Percentiles rank a stretch among this genome's conserved stretches.
These are phyloP conservation scores for Fusarium algeriense DNA, from an alignment of 2,329 filamentous ascomycete species.

Conservation along the genomic window DNA sequence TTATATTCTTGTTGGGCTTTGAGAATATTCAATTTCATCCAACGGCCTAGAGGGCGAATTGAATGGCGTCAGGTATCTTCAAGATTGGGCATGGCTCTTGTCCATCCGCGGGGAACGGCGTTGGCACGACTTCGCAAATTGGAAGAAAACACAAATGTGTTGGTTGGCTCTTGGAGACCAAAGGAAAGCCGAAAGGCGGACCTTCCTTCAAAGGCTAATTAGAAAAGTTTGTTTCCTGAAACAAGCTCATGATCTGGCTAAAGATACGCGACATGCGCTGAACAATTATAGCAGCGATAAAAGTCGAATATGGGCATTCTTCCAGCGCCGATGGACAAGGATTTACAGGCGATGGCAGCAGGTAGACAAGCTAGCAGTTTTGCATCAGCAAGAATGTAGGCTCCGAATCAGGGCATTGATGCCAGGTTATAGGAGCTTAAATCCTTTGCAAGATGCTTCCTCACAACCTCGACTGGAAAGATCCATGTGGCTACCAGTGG, in stretches of 20 bases:
- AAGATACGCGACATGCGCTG: accelerated
- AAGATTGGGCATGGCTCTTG: constrained; percentile 1
- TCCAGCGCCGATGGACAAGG: not conserved
- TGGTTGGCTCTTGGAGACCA: not conserved
- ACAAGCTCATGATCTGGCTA: accelerated
- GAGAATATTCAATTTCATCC: accelerated
- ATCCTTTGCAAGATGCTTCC: not conserved
- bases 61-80: not conserved
- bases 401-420: accelerated
- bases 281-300: accelerated
- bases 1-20: not conserved
- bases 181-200: not conserved
- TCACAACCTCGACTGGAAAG: accelerated
- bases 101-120: accelerated
- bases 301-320: accelerated
- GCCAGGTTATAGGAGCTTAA: not conserved
- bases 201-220: not conserved
- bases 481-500: not conserved
- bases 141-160: not conserved
- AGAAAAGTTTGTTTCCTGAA: not conserved
- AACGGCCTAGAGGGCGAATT: accelerated
- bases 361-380: accelerated
- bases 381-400: accelerated
- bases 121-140: not conserved
- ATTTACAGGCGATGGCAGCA: accelerated